These are phyloP conservation scores for Phytopythium kandeliae DNA, from an alignment of 352 stramenopile genomes.

Conservation along the genomic window DNA sequence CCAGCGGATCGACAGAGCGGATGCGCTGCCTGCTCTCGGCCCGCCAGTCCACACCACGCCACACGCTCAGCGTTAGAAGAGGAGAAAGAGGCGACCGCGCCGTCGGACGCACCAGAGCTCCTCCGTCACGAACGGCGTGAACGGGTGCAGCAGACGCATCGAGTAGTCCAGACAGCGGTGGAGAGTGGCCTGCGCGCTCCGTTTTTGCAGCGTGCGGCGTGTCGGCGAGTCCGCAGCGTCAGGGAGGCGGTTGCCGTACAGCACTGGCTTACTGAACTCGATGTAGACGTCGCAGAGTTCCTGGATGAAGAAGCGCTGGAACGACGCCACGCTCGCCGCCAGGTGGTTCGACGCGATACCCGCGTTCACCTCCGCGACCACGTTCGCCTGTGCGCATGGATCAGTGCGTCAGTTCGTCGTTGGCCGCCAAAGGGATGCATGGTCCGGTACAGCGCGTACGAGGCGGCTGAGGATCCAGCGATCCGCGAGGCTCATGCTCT, in stretches of 20 bases:
- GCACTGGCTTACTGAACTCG: conserved; percentile 79
- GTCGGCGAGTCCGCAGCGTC: conserved; percentile 27
- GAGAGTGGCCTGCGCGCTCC: conserved; percentile 89
- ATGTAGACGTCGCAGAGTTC: conserved; percentile 88
- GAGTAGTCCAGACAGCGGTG: conserved; percentile 94
- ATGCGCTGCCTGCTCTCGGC: conserved; percentile 43
- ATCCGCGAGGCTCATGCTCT: conserved; percentile 56
- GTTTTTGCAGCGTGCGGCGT: conserved; percentile 49
- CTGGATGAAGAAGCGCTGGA: conserved; percentile 83
- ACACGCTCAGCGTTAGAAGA: no score
- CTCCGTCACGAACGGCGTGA: conserved; percentile 99
- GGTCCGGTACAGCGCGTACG: conserved; percentile 11
- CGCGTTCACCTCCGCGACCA: conserved; percentile 53
- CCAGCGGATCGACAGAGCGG: conserved; percentile 36
- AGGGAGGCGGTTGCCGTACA: conserved; percentile 65
- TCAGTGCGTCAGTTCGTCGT: background rate
- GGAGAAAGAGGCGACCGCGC: no score
- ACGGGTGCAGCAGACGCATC: conserved; percentile 96
- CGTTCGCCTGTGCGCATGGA: conserved; percentile 28
- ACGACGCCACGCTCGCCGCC: conserved; percentile 50
- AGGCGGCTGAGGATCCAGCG: conserved; percentile 84
- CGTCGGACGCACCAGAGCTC: conserved; percentile 92
- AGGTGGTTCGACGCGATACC: conserved; percentile 69
- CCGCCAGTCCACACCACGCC: no score
- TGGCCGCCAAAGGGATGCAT: no score